phyloP scores from a whole-genome alignment of 2,329 filamentous ascomycete genomes.

The Thelonectria discophora region DNA sequence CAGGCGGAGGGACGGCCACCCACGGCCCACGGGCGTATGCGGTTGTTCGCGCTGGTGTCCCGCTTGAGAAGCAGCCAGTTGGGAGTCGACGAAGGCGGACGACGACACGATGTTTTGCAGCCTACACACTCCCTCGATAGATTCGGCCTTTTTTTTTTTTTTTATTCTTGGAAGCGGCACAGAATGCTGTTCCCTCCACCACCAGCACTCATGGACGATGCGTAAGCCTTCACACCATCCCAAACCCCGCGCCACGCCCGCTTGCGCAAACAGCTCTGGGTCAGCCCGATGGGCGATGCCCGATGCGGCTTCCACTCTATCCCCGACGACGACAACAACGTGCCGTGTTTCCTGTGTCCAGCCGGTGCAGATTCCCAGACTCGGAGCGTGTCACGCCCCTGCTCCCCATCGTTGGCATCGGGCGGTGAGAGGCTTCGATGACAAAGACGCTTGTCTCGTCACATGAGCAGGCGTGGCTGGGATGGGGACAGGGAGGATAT shows the following conservation, averaged over 20 bases:
- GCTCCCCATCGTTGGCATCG: neutral
- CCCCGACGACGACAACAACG: neutral
- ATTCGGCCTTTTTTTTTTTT: too few species aligned
- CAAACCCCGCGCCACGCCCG: slow-evolving; percentile 17
- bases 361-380: too few species aligned
- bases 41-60: too few species aligned
- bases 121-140: neutral
- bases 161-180: neutral
- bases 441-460: slow-evolving; percentile 3
- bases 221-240: slow-evolving; percentile 1
- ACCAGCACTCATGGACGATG: neutral
- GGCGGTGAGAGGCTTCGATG: slow-evolving; percentile 6
- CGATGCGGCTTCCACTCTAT: neutral
- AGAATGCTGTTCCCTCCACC: neutral
- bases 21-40: too few species aligned
- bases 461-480: slow-evolving; percentile 9
- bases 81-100: too few species aligned
- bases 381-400: too few species aligned
- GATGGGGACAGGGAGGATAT: too few species aligned
- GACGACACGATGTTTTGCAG: neutral
- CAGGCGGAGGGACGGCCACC: too few species aligned
- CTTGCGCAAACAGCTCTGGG: slow-evolving; percentile 3
- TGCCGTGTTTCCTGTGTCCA: neutral
- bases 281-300: neutral
- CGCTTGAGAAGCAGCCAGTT: slow-evolving; percentile 10